These are phyloP conservation scores for Eustoma russellianum DNA, from an alignment of 257 asterid genomes.

Conservation along the genomic window DNA sequence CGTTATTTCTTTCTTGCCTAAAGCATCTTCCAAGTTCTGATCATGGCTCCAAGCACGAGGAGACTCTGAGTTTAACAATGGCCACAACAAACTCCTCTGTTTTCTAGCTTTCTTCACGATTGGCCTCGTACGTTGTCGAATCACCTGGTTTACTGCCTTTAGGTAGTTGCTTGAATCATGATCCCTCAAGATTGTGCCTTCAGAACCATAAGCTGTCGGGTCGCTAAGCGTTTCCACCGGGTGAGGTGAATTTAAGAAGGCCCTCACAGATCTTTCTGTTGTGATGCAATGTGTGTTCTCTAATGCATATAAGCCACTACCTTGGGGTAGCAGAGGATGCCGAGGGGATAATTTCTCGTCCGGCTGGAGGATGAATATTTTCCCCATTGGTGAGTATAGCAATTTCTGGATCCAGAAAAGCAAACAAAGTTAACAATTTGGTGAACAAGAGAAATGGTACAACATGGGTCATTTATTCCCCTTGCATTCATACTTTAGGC, in stretches of 20 bases:
- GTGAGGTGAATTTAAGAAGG: constrained; percentile 74
- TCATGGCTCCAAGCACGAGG: constrained; percentile 69
- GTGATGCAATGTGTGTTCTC: constrained; percentile 24
- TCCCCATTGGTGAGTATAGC: constrained; percentile 80
- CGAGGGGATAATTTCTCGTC: constrained; percentile 67
- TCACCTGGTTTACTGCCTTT: constrained; percentile 53
- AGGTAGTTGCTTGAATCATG: constrained; percentile 82
- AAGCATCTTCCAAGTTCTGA: constrained; percentile 19
- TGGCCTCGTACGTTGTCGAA: constrained; percentile 36
- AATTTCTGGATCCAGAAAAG: constrained; percentile 35
- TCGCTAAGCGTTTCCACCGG: constrained; percentile 77
- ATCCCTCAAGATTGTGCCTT: constrained; percentile 74
- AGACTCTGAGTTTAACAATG: constrained; percentile 52
- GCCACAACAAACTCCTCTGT: constrained; percentile 63
- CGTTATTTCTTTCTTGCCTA: constrained; percentile 24
- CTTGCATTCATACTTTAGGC: too few species aligned
- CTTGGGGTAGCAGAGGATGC: constrained; percentile 69
- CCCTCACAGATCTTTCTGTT: constrained; percentile 37
- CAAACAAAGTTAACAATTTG: background rate
- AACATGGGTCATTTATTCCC: too few species aligned
- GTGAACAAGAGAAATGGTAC: too few species aligned
- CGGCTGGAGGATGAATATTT: constrained; percentile 72
- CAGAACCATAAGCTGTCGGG: constrained; percentile 73
- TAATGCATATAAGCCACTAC: constrained; percentile 44
- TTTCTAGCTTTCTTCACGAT: constrained; percentile 31